Evolutionary conservation across 2,329 filamentous ascomycete genomes (phyloP).

Genomic region (Dactylellina sp.): DNA sequence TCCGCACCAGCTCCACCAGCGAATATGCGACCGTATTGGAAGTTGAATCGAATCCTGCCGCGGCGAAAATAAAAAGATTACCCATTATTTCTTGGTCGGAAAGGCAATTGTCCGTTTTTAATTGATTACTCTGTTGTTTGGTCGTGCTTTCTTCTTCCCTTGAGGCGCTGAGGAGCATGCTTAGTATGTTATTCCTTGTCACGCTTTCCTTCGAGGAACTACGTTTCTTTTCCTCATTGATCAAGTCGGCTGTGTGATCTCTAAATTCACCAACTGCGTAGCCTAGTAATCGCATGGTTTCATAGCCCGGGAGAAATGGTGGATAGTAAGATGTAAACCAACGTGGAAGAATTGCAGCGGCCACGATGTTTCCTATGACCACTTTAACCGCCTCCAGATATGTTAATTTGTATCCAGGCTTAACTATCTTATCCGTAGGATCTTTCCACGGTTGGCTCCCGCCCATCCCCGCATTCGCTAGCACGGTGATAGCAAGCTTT

Average conservation of each 20-base stretch:
- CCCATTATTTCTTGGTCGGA: constrained; percentile 63
- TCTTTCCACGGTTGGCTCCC: constrained; percentile 57
- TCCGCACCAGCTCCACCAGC: constrained; percentile 65
- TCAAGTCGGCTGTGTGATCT: constrained; percentile 22
- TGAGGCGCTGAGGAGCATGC: constrained; percentile 61
- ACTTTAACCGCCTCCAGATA: constrained; percentile 59
- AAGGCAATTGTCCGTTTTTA: constrained; percentile 59
- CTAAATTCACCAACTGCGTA: constrained; percentile 36
- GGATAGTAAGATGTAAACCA: constrained; percentile 34
- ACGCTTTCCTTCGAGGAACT: constrained; percentile 57
- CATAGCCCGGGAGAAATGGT: constrained; percentile 31
- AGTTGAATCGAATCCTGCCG: constrained; percentile 68
- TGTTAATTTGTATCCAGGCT: constrained; percentile 61
- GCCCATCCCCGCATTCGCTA: constrained; percentile 62
- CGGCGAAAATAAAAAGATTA: constrained; percentile 67
- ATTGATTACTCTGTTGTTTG: constrained; percentile 44
- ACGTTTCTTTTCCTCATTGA: constrained; percentile 29
- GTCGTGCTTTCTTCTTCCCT: constrained; percentile 59
- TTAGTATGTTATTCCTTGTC: constrained; percentile 61
- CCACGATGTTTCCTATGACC: constrained; percentile 25
- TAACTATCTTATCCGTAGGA: constrained; percentile 18
- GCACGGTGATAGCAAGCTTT: constrained; percentile 62
- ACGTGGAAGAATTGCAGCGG: constrained; percentile 23
- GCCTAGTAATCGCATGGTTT: constrained; percentile 27
- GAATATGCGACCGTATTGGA: constrained; percentile 68